A percentile compares a stretch with the other conserved stretches of the same genome.
These are phyloP conservation scores for Rutstroemia sp. DNA, from an alignment of 2,329 filamentous ascomycete species.

Conservation along the genomic window DNA sequence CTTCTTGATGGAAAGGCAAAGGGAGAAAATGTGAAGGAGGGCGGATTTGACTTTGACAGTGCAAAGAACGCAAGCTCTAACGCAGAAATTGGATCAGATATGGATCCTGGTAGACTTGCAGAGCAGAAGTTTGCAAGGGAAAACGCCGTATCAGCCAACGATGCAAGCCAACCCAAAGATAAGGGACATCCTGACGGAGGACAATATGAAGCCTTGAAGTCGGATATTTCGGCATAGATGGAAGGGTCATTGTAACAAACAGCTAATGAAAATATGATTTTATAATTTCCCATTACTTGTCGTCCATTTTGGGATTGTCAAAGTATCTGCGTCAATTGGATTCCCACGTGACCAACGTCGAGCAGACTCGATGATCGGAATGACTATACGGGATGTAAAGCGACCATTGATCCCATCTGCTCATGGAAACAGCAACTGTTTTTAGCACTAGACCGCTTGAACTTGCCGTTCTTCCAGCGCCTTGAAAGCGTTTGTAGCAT, in stretches of 20 bases:
- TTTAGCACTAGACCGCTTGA: too few relatives aligned
- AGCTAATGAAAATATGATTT: background rate
- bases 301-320: too few relatives aligned
- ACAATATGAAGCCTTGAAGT: conserved; percentile 1
- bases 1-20: conserved; percentile 18
- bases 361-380: too few relatives aligned
- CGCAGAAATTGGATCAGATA: conserved; percentile 38
- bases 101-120: conserved; percentile 41
- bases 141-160: conserved; percentile 19
- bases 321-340: too few relatives aligned
- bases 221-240: conserved; percentile 2
- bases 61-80: conserved; percentile 28
- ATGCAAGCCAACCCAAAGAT: conserved; percentile 19
- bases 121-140: conserved; percentile 34
- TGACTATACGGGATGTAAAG: too few relatives aligned
- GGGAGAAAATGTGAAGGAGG: conserved; percentile 26
- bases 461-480: too few relatives aligned
- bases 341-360: too few relatives aligned
- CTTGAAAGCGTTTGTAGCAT: too few relatives aligned
- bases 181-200: conserved; percentile 8
- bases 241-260: background rate
- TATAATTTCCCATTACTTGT: background rate
- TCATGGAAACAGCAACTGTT: too few relatives aligned
- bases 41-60: conserved; percentile 22
- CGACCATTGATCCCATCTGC: too few relatives aligned